Conservation (phyloP, 2,329 filamentous ascomycete species). For the Onygenales sp. region DNA sequence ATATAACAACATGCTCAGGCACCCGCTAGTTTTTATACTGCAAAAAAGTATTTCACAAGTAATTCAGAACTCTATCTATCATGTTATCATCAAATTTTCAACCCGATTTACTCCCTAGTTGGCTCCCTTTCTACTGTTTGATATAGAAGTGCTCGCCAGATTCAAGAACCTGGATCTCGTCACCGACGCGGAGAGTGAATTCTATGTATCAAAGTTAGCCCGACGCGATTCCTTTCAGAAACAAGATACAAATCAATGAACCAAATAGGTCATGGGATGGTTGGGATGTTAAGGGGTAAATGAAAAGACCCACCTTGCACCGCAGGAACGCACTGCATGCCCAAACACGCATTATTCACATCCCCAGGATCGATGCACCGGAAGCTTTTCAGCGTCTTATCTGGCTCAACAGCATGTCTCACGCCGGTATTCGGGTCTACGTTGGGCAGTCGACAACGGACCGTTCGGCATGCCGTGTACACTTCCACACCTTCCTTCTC, state of each 20-base stretch:
- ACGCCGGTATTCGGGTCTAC: conserved; percentile 47
- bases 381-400: conserved; percentile 40
- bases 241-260: neutral
- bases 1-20: no score
- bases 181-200: conserved; percentile 28
- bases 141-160: conserved; percentile 36
- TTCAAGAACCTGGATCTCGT: conserved; percentile 31
- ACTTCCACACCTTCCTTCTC: conserved; percentile 16
- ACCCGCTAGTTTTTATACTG: no score
- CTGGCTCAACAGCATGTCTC: conserved; percentile 39
- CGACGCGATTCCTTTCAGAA: neutral
- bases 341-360: conserved; percentile 40
- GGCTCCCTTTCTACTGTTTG: conserved; percentile 9
- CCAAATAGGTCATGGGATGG: neutral
- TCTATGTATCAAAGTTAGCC: conserved; percentile 11
- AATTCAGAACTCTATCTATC: no score
- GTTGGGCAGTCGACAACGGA: conserved; percentile 50
- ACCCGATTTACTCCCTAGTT: neutral
- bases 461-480: conserved; percentile 48
- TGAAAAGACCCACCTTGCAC: conserved; percentile 15
- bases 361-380: conserved; percentile 43
- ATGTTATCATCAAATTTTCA: neutral
- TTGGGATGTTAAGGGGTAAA: neutral
- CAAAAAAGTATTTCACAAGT: no score
- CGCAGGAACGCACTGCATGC: conserved; percentile 42